These are phyloP conservation scores for Cantharellus anzutake DNA, from an alignment of 768 basidiomycete genomes.

Conservation along the genomic window DNA sequence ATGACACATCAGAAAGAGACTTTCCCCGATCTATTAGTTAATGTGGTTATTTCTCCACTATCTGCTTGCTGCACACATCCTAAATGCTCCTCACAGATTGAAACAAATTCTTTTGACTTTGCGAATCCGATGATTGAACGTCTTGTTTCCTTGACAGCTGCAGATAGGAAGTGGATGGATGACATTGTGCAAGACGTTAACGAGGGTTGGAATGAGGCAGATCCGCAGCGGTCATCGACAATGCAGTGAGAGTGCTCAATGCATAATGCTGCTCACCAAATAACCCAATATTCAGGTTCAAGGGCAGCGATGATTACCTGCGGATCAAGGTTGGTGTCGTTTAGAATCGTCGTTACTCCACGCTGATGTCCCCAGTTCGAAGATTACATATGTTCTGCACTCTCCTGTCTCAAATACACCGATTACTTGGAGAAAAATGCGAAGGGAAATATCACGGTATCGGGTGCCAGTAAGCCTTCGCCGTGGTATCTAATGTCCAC, in stretches of 20 bases:
- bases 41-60: constrained; percentile 28
- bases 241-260: constrained; percentile 38
- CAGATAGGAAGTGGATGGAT: constrained; percentile 97
- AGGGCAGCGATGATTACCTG: constrained; percentile 91
- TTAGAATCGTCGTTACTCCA: neutral
- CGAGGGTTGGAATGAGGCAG: constrained; percentile 51
- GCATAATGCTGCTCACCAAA: neutral
- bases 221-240: constrained; percentile 32
- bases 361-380: constrained; percentile 41
- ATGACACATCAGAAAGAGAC: constrained; percentile 80
- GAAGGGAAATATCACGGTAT: constrained; percentile 30
- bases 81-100: constrained; percentile 35
- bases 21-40: constrained; percentile 63
- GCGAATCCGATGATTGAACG: constrained; percentile 65
- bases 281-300: constrained; percentile 37
- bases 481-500: neutral
- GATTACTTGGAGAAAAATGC: constrained; percentile 58
- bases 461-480: constrained; percentile 9
- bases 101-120: constrained; percentile 74
- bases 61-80: neutral
- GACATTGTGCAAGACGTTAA: constrained; percentile 79
- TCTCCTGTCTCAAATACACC: constrained; percentile 77
- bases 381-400: constrained; percentile 79
- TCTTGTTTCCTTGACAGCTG: constrained; percentile 61
- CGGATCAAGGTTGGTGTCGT: constrained; percentile 44